phyloP scores from a whole-genome alignment of 805 yeast genomes.

The Wickerhamiella galacta region DNA sequence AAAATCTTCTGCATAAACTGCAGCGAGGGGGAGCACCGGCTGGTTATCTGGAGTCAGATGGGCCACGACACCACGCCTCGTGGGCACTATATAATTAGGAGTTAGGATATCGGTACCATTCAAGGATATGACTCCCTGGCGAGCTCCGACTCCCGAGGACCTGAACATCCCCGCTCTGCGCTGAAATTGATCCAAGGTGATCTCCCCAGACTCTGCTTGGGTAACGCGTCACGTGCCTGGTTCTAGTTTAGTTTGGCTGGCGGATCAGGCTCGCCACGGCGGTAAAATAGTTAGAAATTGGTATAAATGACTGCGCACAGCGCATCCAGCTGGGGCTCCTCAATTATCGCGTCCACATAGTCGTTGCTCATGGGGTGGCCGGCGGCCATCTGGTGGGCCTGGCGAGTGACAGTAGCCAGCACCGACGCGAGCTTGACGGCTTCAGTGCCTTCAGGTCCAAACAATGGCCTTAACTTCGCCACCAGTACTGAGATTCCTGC shows the following conservation, averaged over 20 bases:
- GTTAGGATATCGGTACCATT: constrained; percentile 16
- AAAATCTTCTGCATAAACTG: constrained; percentile 25
- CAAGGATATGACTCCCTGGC: constrained; percentile 14
- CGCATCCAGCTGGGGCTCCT: constrained; percentile 55
- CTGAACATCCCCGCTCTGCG: too few relatives aligned
- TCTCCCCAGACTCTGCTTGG: too few relatives aligned
- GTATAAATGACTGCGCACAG: constrained; percentile 83
- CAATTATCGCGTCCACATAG: constrained; percentile 31
- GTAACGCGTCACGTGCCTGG: too few relatives aligned
- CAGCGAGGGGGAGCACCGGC: constrained; percentile 14
- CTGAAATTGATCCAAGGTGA: too few relatives aligned
- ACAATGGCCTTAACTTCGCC: constrained; percentile 20
- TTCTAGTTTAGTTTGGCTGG: too few relatives aligned
- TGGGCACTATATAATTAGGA: constrained; percentile 21
- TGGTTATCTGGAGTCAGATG: constrained; percentile 28
- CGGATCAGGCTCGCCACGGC: not conserved
- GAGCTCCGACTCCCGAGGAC: constrained; percentile 12
- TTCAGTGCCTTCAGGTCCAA: constrained; percentile 13
- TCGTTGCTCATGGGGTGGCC: constrained; percentile 28
- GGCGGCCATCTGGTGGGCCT: constrained; percentile 38
- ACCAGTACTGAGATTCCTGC: constrained; percentile 33
- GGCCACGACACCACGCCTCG: constrained; percentile 26
- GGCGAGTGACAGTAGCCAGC: constrained; percentile 52
- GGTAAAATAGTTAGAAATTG: constrained; percentile 30
- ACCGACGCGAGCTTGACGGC: constrained; percentile 47